phyloP scores from a whole-genome alignment of 768 basidiomycete genomes.

The Multifurca ochricompacta region DNA sequence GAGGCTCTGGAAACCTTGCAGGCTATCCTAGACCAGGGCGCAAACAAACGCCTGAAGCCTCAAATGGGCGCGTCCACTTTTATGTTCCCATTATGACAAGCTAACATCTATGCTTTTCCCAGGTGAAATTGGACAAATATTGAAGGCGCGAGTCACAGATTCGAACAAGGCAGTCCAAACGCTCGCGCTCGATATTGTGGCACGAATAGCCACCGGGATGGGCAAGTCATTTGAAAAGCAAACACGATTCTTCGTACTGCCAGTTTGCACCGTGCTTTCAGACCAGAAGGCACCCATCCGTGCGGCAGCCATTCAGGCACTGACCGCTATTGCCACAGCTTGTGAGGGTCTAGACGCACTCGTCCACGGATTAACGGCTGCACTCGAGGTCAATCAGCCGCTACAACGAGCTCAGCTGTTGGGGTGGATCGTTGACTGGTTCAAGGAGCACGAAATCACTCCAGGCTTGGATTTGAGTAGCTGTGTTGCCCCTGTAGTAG shows the following conservation, averaged over 20 bases:
- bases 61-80: slow-evolving; percentile 58
- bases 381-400: slow-evolving; percentile 82
- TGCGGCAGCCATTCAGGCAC: slow-evolving; percentile 62
- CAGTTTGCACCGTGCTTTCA: slow-evolving; percentile 77
- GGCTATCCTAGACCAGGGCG: slow-evolving; percentile 78
- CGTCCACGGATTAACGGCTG: slow-evolving; percentile 67
- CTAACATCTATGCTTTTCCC: slow-evolving; percentile 8
- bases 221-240: slow-evolving; percentile 93
- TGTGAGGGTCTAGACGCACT: slow-evolving; percentile 81
- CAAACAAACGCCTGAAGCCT: slow-evolving; percentile 88
- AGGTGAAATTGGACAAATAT: slow-evolving; percentile 87
- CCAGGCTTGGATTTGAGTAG: slow-evolving; percentile 57
- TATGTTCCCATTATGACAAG: not conserved
- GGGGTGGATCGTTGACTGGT: slow-evolving; percentile 74
- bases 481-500: slow-evolving; percentile 58
- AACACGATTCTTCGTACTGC: slow-evolving; percentile 61
- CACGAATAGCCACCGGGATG: slow-evolving; percentile 89
- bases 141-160: slow-evolving; percentile 85
- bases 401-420: slow-evolving; percentile 73
- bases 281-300: slow-evolving; percentile 91
- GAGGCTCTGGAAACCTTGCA: slow-evolving; percentile 85
- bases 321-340: slow-evolving; percentile 77
- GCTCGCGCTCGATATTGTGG: slow-evolving; percentile 83
- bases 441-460: slow-evolving; percentile 53
- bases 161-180: slow-evolving; percentile 92